phyloP scores from a whole-genome alignment of 441 rosid genomes.

The Adansonia rubrostipa region DNA sequence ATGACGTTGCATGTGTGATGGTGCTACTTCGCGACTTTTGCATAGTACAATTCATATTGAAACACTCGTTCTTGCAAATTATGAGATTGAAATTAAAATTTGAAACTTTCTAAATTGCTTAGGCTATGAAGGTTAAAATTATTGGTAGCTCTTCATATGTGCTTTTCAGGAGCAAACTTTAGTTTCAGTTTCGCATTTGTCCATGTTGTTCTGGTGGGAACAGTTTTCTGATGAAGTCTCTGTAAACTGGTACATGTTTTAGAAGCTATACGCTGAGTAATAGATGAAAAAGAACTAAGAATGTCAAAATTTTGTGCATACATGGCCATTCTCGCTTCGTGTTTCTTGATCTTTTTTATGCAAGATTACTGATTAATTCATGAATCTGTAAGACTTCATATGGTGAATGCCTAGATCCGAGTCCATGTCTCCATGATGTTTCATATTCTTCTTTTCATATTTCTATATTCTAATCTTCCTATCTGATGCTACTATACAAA shows the following conservation, averaged over 20 bases:
- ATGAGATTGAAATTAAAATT: background rate
- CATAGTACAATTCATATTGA: background rate
- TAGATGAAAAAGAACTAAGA: background rate
- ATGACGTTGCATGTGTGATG: background rate
- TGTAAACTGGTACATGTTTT: background rate
- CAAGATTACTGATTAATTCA: background rate
- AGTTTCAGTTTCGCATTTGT: slow-evolving; percentile 5
- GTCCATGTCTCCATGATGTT: background rate
- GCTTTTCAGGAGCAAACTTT: background rate
- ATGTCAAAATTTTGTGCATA: background rate
- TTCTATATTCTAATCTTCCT: background rate
- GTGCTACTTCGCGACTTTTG: background rate
- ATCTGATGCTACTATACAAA: background rate
- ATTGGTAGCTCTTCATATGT: background rate
- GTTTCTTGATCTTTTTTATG: background rate
- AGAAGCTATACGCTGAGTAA: background rate
- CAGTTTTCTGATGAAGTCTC: background rate
- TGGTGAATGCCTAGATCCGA: background rate
- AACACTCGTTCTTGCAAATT: background rate
- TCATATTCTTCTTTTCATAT: background rate
- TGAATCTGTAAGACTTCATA: background rate
- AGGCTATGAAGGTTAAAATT: background rate
- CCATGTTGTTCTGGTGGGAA: background rate
- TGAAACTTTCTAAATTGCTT: background rate
- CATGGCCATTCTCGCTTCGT: background rate